Percentiles rank a stretch among this genome's conserved stretches.
Evolutionary conservation across 352 stramenopile species (phyloP).

Genomic region (Plasmopara muralis): DNA sequence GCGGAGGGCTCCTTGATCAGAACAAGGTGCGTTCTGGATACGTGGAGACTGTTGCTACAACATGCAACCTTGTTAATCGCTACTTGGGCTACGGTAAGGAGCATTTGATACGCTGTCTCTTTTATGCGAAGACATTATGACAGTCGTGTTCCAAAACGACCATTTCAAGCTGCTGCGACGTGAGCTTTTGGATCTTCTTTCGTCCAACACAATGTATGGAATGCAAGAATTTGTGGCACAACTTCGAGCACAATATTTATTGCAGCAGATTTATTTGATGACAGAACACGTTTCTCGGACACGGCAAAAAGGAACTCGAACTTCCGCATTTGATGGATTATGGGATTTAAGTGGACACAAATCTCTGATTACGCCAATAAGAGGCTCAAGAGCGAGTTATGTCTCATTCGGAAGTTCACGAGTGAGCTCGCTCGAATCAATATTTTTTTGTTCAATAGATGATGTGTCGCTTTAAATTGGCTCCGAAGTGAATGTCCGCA

Average conservation of each 20-base stretch:
- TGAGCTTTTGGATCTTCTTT: slow-evolving; percentile 22
- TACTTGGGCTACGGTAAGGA: slow-evolving; percentile 14
- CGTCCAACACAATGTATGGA: slow-evolving; percentile 29
- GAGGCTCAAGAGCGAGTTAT: slow-evolving; percentile 6
- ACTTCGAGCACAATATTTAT: slow-evolving; percentile 25
- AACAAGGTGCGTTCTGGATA: slow-evolving; percentile 24
- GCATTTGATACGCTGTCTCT: slow-evolving; percentile 16
- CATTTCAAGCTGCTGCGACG: slow-evolving; percentile 25
- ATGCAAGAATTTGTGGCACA: slow-evolving; percentile 36
- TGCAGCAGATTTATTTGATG: slow-evolving; percentile 8
- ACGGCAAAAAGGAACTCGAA: slow-evolving; percentile 1
- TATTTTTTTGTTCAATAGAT: slow-evolving; percentile 20
- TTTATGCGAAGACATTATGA: slow-evolving; percentile 30
- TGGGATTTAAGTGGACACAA: slow-evolving; percentile 24
- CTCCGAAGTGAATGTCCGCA: slow-evolving; percentile 19
- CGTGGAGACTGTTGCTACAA: slow-evolving; percentile 23
- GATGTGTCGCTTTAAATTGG: slow-evolving; percentile 14
- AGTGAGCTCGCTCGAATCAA: slow-evolving; percentile 24
- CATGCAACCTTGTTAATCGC: slow-evolving; percentile 24
- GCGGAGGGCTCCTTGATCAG: slow-evolving; percentile 26
- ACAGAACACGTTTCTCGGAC: not conserved
- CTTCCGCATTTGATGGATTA: slow-evolving; percentile 21
- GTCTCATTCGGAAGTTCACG: slow-evolving; percentile 24
- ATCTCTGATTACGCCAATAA: slow-evolving; percentile 14
- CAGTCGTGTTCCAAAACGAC: slow-evolving; percentile 31